Evolutionary conservation across 306 rosid genomes (phyloP), one percentile per base, ranked within the genome.

Genomic region (Bauhinia variegata): DNA sequence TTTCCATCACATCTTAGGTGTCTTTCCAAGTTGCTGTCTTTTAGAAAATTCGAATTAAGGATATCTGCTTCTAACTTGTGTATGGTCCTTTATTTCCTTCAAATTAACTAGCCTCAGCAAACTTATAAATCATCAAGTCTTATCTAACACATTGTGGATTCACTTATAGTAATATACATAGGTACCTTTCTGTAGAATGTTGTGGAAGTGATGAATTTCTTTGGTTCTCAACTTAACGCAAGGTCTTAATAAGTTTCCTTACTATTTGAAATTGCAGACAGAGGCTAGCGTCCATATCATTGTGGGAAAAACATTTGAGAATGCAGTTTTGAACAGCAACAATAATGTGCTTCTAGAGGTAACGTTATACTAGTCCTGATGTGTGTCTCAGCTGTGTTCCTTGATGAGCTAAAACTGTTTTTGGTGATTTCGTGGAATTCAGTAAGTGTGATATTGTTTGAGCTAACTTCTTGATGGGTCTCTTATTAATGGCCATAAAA

Each of bases 281-380:
- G 86, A 85, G 60, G 92, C 88, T 47, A 85, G 54, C 14, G 68
- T 90, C 75, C 85, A 71, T 41, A 64, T 73, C 69, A 33, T 84
- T 53, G 99, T 90, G 1, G 97, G 97, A 69, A 93, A 68, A 79
- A 86, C 84, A 68, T 86, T 88, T 69, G 95, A 86, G 43, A 88
- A 80, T 8, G 70, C 78, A 74, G 77, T 93, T 79, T 79, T 93
- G 82, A 70, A 75, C 72, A 83, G 84, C 63, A 60, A 78, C 71
- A 83, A 86, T 74, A 85, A 84, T 75, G 92, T 90, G 60, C 72
- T 90, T 70, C 82, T 93, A 55, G 97, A 93, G 97, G 99, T 93
- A 36, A 36, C 3, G 41, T 41, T 2, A 41, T 41, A 41, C 0
- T 41, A 11, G 12, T 41, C 4, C n/a, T 8, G 4, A 47, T 13